phyloP scores from a whole-genome alignment of 352 stramenopile genomes.

The Thraustochytrium sp. region DNA sequence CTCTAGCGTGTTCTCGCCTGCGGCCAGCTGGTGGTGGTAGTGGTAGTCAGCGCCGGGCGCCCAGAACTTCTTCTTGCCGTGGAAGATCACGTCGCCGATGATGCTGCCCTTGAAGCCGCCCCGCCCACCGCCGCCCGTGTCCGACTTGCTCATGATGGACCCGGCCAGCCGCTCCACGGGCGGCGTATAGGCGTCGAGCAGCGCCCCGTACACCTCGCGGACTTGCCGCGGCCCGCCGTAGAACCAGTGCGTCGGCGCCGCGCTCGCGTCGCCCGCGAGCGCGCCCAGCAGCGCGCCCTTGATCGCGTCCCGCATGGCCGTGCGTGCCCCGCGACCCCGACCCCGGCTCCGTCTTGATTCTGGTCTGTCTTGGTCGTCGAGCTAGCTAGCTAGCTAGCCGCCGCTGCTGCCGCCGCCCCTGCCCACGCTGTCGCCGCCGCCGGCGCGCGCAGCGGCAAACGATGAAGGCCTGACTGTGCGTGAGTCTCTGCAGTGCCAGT shows the following conservation, averaged over 20 bases:
- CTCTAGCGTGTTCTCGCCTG: constrained; percentile 67
- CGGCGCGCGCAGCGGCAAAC: too few species aligned
- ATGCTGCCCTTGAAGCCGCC: constrained; percentile 55
- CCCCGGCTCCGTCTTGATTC: too few species aligned
- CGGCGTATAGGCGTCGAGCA: constrained; percentile 60
- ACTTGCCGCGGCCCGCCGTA: constrained; percentile 63
- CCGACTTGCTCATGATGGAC: constrained; percentile 66
- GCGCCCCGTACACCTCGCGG: constrained; percentile 57
- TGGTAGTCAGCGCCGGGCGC: constrained; percentile 58
- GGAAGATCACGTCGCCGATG: constrained; percentile 69
- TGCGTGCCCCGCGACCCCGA: background rate
- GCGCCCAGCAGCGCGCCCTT: constrained; percentile 53
- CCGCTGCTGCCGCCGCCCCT: too few species aligned
- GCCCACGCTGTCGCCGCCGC: too few species aligned
- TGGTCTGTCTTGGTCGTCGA: too few species aligned
- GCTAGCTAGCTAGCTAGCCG: too few species aligned
- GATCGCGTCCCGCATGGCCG: constrained; percentile 34
- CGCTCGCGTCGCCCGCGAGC: constrained; percentile 62
- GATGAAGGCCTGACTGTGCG: too few species aligned
- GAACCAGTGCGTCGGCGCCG: constrained; percentile 67
- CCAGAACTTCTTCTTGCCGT: constrained; percentile 69
- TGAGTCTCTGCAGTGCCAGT: too few species aligned
- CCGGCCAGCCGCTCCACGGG: constrained; percentile 57
- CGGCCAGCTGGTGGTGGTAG: constrained; percentile 64
- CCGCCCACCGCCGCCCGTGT: constrained; percentile 64